Base-by-base conservation (phyloP, 2,329 filamentous ascomycete genomes). In the Trichoderma sp. region DNA sequence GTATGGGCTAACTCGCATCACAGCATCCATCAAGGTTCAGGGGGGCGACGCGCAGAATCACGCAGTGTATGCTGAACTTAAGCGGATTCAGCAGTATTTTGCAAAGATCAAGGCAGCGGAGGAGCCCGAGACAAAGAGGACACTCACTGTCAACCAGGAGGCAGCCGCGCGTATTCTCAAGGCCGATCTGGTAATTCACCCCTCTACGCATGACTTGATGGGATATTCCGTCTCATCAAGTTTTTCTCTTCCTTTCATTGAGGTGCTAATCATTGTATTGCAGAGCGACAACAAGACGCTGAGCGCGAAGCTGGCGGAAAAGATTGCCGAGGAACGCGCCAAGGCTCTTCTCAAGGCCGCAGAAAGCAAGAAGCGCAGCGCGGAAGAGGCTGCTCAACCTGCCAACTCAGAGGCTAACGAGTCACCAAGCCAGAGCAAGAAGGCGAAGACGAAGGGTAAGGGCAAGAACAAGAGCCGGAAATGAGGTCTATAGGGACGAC, bases 11-110 rank as follows among this genome's bases (percentile, higher is more conserved):
- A 70, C 50, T 53, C 11, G 67, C 34, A 70, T 70, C 43, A 64
- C 69, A 76, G 93, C 92, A 67, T 91, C 92, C 73, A 85, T 99
- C 26, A 90, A 91, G 73, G 87, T 98, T 9, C 91, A 94, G 75
- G 94, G 92, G 71, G 87, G 91, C 34, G 88, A 97, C 78, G 91
- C 93, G n/a, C 94, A 92, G 80, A 87, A 92, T 67, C 95, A 98
- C 79, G 88, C 93, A 32, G 89, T 99, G 72, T 96, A 94, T 82
- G 87, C 88, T 72, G 96, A 99, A 84, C 87, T 99, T 74, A 91
- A 90, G 72, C 90, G 96, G 71, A 91, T 98, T 68, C 94, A 91
- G 81, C 92, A 94, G 79, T 98, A 98, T 81, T 97, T 97, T 82
- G 90, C 88, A 72, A 99, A 98, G 84, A 95, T 98, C 80, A 93